Percentiles rank a stretch among this genome's conserved stretches.
These are phyloP conservation scores for Penicillium canariense DNA, from an alignment of 495 filamentous ascomycete genomes.

Conservation along the genomic window DNA sequence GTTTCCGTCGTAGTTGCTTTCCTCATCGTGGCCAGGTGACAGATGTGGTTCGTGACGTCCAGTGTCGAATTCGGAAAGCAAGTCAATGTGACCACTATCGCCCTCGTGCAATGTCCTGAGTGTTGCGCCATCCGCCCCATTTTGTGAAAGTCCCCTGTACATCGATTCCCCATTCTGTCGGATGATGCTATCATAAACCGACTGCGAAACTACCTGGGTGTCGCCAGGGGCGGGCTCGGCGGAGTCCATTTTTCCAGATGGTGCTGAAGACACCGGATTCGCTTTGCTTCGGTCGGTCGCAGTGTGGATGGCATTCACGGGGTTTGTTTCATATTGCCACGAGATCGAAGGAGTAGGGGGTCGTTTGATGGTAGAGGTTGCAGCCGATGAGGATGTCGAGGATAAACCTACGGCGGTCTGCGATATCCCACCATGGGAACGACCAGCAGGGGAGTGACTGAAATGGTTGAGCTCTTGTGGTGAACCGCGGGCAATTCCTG, in stretches of 20 bases:
- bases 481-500: slow-evolving; percentile 9
- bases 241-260: slow-evolving; percentile 33
- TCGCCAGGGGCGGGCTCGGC: slow-evolving; percentile 39
- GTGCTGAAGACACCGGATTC: slow-evolving; percentile 5
- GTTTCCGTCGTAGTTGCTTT: slow-evolving; percentile 34
- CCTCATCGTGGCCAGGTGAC: slow-evolving; percentile 39
- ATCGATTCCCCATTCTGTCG: slow-evolving; percentile 35
- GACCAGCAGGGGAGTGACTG: background rate
- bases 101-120: slow-evolving; percentile 44
- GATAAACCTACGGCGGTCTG: background rate
- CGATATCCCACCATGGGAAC: slow-evolving; percentile 9
- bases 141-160: slow-evolving; percentile 18
- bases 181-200: slow-evolving; percentile 49
- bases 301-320: slow-evolving; percentile 5
- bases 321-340: slow-evolving; percentile 20
- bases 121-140: slow-evolving; percentile 32
- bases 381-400: slow-evolving; percentile 6
- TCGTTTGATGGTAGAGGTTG: background rate
- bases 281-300: slow-evolving; percentile 6
- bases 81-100: slow-evolving; percentile 49
- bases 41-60: slow-evolving; percentile 22
- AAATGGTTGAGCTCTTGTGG: background rate
- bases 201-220: slow-evolving; percentile 54
- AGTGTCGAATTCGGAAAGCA: slow-evolving; percentile 42
- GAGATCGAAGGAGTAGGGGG: background rate